Conservation (phyloP, 352 stramenopile species). For the Phytophthora megakarya region DNA sequence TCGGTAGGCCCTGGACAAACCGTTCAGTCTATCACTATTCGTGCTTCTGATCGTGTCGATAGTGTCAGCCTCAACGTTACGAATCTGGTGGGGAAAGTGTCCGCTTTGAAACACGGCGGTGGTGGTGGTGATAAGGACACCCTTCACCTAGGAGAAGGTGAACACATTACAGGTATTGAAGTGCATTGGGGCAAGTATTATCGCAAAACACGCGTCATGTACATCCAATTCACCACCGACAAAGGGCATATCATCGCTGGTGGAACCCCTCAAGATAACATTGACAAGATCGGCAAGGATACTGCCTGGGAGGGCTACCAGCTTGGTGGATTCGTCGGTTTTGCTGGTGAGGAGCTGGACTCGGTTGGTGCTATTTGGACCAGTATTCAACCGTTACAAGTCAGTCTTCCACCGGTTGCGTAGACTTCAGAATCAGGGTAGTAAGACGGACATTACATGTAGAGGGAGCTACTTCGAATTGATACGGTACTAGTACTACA, state of each 20-base stretch:
- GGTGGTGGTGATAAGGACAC: background rate
- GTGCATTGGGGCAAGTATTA: slow-evolving; percentile 20
- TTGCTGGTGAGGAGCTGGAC: too few relatives aligned
- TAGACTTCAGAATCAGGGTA: too few relatives aligned
- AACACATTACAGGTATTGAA: slow-evolving; percentile 19
- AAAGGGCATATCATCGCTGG: background rate
- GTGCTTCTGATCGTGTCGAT: slow-evolving; percentile 10
- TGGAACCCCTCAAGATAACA: background rate
- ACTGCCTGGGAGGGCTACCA: too few relatives aligned
- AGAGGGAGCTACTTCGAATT: too few relatives aligned
- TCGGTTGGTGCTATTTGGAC: too few relatives aligned
- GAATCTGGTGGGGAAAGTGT: background rate
- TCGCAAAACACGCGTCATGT: slow-evolving; percentile 24
- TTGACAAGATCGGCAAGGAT: slow-evolving; percentile 11
- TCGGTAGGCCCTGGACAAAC: slow-evolving; percentile 6
- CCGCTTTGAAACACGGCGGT: slow-evolving; percentile 11
- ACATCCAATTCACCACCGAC: slow-evolving; percentile 21
- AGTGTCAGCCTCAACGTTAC: slow-evolving; percentile 2
- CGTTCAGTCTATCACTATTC: slow-evolving; percentile 12
- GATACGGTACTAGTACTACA: too few relatives aligned
- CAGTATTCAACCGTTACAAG: too few relatives aligned
- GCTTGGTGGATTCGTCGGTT: too few relatives aligned
- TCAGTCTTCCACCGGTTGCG: too few relatives aligned
- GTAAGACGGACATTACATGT: too few relatives aligned
- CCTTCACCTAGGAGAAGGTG: background rate